Evolutionary conservation across 2,329 filamentous ascomycete species (phyloP).

Genomic region (Chaetomiaceae sp.): DNA sequence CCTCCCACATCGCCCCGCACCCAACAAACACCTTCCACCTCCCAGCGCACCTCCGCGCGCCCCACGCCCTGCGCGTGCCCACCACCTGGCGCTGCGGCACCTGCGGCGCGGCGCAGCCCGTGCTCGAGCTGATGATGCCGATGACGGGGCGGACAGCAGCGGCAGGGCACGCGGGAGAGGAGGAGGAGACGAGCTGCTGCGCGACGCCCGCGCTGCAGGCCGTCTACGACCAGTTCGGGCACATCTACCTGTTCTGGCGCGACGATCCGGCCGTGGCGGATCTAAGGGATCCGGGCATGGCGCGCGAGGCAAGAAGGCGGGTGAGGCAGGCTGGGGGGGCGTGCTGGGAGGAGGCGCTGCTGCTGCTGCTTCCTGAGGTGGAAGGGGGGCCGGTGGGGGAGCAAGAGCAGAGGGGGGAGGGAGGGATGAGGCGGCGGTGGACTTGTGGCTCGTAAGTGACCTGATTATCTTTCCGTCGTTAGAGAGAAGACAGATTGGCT

Average conservation of each 20-base stretch:
- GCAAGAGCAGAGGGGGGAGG: neutral
- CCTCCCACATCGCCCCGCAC: neutral
- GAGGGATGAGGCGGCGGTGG: neutral
- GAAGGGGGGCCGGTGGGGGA: neutral
- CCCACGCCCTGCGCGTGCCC: conserved; percentile 18
- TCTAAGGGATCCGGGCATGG: conserved; percentile 18
- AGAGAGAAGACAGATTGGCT: no score
- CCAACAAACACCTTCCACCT: neutral
- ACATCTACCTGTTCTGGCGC: conserved; percentile 24
- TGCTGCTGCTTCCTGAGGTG: neutral
- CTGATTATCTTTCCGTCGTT: no score
- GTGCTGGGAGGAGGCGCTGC: neutral
- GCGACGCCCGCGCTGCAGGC: conserved; percentile 21
- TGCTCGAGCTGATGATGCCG: conserved; percentile 12
- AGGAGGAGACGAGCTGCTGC: conserved; percentile 13
- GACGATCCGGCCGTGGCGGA: conserved; percentile 23
- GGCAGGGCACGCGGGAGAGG: no score
- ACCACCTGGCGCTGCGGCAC: conserved; percentile 24
- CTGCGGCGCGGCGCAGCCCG: conserved; percentile 16
- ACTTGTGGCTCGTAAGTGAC: no score
- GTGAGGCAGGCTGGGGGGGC: conserved; percentile 20
- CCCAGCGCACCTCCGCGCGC: neutral
- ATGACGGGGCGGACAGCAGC: no score
- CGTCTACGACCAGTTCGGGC: conserved; percentile 26
- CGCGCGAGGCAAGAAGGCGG: conserved; percentile 21